Conservation (phyloP, 306 rosid genomes). For the Adenanthera pavonina region DNA sequence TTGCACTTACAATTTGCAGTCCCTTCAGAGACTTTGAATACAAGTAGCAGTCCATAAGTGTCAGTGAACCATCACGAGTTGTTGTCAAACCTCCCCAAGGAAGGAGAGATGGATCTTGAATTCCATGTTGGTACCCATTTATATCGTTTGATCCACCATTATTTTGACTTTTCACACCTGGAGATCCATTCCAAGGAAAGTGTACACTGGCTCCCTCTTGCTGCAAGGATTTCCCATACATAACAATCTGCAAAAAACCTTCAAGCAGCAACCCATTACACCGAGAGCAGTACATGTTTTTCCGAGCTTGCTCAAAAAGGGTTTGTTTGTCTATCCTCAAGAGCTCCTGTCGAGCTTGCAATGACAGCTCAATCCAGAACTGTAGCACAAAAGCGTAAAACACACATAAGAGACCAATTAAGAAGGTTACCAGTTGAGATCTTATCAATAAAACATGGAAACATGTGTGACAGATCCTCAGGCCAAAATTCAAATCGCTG, state of each 20-base stretch:
- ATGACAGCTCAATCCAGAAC: slow-evolving; percentile 90
- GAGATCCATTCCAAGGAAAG: slow-evolving; percentile 54
- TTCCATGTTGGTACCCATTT: slow-evolving; percentile 73
- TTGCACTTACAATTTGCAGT: slow-evolving; percentile 77
- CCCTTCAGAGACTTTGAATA: slow-evolving; percentile 76
- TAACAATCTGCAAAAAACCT: slow-evolving; percentile 94
- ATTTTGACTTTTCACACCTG: slow-evolving; percentile 59
- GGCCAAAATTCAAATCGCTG: background rate
- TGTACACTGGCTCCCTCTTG: slow-evolving; percentile 66
- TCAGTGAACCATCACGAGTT: slow-evolving; percentile 85
- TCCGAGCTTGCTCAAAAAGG: slow-evolving; percentile 97
- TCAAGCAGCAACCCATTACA: slow-evolving; percentile 98
- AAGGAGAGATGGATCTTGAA: slow-evolving; percentile 89
- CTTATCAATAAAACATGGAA: slow-evolving; percentile 19
- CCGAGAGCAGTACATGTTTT: slow-evolving; percentile 98
- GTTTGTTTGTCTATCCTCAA: slow-evolving; percentile 96
- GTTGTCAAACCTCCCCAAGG: slow-evolving; percentile 99
- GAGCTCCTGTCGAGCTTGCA: slow-evolving; percentile 78
- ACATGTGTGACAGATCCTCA: background rate
- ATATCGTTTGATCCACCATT: slow-evolving; percentile 53
- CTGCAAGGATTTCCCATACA: slow-evolving; percentile 92
- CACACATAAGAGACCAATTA: slow-evolving; percentile 41
- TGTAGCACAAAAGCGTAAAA: slow-evolving; percentile 48
- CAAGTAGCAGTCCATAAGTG: slow-evolving; percentile 91
- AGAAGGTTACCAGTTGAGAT: slow-evolving; percentile 19